A percentile compares a stretch with the other conserved stretches of the same genome.
These are phyloP conservation scores for Monosporozyma servazzii DNA, from an alignment of 805 yeast species.

Conservation along the genomic window DNA sequence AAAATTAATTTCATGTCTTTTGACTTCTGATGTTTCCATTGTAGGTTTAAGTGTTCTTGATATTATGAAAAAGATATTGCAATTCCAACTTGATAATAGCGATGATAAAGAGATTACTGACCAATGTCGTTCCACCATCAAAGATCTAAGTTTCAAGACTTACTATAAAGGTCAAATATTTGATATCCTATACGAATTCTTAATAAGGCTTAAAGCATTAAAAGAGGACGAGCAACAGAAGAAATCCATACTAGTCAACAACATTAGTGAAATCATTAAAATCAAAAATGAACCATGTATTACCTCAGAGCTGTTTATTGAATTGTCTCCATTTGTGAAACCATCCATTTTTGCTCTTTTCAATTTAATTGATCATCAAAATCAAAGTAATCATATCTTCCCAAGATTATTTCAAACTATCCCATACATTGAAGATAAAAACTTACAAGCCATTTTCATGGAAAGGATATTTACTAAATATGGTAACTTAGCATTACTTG, in stretches of 20 bases:
- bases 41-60: slow-evolving; percentile 84
- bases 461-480: slow-evolving; percentile 19
- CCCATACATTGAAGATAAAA: slow-evolving; percentile 6
- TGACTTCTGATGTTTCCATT: slow-evolving; percentile 73
- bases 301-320: slow-evolving; percentile 21
- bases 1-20: slow-evolving; percentile 43
- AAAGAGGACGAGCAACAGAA: slow-evolving; percentile 15
- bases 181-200: slow-evolving; percentile 68
- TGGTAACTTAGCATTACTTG: slow-evolving; percentile 22
- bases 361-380: slow-evolving; percentile 15
- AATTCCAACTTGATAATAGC: slow-evolving; percentile 35
- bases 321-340: slow-evolving; percentile 16
- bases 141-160: slow-evolving; percentile 63
- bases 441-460: slow-evolving; percentile 15
- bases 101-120: slow-evolving; percentile 27
- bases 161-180: slow-evolving; percentile 81
- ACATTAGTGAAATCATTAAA: slow-evolving; percentile 16
- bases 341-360: slow-evolving; percentile 10
- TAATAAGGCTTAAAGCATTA: slow-evolving; percentile 32
- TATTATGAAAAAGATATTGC: slow-evolving; percentile 50
- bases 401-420: slow-evolving; percentile 16
- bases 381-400: slow-evolving; percentile 16
- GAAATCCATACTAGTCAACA: slow-evolving; percentile 11
- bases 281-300: slow-evolving; percentile 18
- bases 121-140: slow-evolving; percentile 49